Conservation (phyloP, 495 filamentous ascomycete genomes). For the Lineolata rhizophorae region DNA sequence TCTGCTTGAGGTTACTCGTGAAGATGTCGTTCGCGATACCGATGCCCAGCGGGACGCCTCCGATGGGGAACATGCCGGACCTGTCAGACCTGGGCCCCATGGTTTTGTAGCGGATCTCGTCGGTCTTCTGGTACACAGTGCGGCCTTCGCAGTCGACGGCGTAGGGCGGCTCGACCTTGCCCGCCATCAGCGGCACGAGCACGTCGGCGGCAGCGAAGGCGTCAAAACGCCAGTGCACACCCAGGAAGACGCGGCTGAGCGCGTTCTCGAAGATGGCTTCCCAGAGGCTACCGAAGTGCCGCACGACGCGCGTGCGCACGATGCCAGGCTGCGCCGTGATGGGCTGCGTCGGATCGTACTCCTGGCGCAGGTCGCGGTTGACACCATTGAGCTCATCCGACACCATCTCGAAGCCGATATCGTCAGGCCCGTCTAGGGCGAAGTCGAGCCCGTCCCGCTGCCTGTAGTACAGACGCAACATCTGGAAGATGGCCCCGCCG, state of each 20-base stretch:
- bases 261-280: slow-evolving; percentile 18
- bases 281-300: slow-evolving; percentile 13
- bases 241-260: slow-evolving; percentile 16
- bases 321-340: slow-evolving; percentile 16
- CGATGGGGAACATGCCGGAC: slow-evolving; percentile 12
- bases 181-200: slow-evolving; percentile 1
- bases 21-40: slow-evolving; percentile 20
- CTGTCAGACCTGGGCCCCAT: slow-evolving; percentile 7
- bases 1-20: slow-evolving; percentile 11
- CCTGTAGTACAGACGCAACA: slow-evolving; percentile 17
- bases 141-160: slow-evolving; percentile 7
- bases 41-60: slow-evolving; percentile 19
- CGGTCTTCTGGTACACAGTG: slow-evolving; percentile 9
- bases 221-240: slow-evolving; percentile 19
- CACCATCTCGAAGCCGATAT: slow-evolving; percentile 11
- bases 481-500: slow-evolving; percentile 16
- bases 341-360: slow-evolving; percentile 12
- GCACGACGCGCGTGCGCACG: slow-evolving; percentile 12
- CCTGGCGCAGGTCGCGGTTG: slow-evolving; percentile 12
- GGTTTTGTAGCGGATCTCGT: slow-evolving; percentile 11
- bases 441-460: slow-evolving; percentile 7
- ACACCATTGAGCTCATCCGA: slow-evolving; percentile 20
- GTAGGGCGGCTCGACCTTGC: slow-evolving; percentile 2
- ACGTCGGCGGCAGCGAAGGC: slow-evolving; percentile 14
- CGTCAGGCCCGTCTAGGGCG: slow-evolving; percentile 15